These are phyloP conservation scores for Raffaelea albimanens DNA, from an alignment of 2,329 filamentous ascomycete genomes.

Conservation along the genomic window DNA sequence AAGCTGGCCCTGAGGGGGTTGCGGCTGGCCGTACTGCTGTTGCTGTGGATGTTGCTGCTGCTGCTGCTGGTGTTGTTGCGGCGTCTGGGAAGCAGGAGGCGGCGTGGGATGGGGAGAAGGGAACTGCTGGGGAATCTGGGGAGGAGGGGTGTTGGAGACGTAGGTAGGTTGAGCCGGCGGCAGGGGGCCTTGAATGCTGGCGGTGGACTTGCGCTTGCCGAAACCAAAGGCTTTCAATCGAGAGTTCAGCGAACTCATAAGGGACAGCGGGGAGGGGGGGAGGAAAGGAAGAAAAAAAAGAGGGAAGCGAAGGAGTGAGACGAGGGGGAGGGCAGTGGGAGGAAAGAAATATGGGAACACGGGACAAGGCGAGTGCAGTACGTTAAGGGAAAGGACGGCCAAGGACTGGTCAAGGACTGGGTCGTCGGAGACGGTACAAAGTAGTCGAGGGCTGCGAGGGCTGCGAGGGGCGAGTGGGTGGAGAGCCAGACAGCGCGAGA, in stretches of 20 bases:
- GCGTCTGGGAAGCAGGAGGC: slow-evolving; percentile 4
- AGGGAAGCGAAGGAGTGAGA: slow-evolving; percentile 13
- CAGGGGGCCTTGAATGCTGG: slow-evolving; percentile 41
- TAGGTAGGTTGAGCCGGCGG: slow-evolving; percentile 13
- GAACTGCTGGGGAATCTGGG: slow-evolving; percentile 44
- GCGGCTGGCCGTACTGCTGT: slow-evolving; percentile 9
- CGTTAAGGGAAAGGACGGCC: neutral
- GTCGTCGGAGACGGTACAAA: slow-evolving; percentile 13
- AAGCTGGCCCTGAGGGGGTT: slow-evolving; percentile 9
- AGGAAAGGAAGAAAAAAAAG: slow-evolving; percentile 17
- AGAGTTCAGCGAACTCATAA: slow-evolving; percentile 73
- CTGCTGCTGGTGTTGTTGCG: slow-evolving; percentile 1
- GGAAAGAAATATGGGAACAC: slow-evolving; percentile 1
- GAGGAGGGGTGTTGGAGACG: slow-evolving; percentile 21
- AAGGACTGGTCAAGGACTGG: neutral
- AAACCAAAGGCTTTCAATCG: slow-evolving; percentile 73
- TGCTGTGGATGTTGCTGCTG: slow-evolving; percentile 9
- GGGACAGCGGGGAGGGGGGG: slow-evolving; percentile 25
- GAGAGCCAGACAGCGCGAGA: neutral
- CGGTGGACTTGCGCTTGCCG: slow-evolving; percentile 67
- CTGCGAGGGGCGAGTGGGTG: neutral
- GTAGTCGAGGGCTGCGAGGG: slow-evolving; percentile 9
- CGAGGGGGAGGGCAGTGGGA: slow-evolving; percentile 12
- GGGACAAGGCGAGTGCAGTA: neutral
- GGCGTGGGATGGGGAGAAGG: slow-evolving; percentile 14